Conservation (phyloP, 2,329 filamentous ascomycete genomes). For the Colletotrichum coccodes region DNA sequence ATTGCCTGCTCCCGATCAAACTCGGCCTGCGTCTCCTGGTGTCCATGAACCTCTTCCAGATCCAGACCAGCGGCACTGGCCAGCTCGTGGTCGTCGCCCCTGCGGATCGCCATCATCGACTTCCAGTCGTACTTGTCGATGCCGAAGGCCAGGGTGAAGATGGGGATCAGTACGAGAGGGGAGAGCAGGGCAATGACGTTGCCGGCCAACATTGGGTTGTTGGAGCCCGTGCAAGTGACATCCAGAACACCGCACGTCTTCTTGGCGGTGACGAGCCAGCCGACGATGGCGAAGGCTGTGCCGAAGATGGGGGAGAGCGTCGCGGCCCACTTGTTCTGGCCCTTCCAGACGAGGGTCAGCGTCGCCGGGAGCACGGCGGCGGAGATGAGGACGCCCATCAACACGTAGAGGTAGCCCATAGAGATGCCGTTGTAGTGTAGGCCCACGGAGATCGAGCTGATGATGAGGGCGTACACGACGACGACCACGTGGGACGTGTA, state of each 20-base stretch:
- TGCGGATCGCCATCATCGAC: conserved; percentile 83
- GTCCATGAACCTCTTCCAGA: conserved; percentile 69
- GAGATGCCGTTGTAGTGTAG: conserved; percentile 79
- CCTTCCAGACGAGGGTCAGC: conserved; percentile 82
- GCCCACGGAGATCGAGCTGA: conserved; percentile 82
- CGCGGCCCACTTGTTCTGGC: conserved; percentile 80
- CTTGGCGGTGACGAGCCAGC: conserved; percentile 81
- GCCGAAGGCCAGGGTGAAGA: conserved; percentile 72
- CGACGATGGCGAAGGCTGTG: conserved; percentile 72
- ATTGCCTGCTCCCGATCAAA: conserved; percentile 59
- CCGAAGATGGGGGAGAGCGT: conserved; percentile 75
- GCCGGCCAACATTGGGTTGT: conserved; percentile 87
- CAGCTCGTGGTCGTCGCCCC: conserved; percentile 81
- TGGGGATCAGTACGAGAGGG: conserved; percentile 77
- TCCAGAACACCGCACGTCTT: conserved; percentile 74
- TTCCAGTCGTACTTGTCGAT: conserved; percentile 85
- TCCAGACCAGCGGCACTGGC: conserved; percentile 72
- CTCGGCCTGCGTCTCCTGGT: conserved; percentile 43
- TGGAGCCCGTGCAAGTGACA: conserved; percentile 81
- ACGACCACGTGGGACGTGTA: conserved; percentile 82
- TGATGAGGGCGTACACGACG: conserved; percentile 75
- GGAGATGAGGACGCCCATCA: conserved; percentile 93
- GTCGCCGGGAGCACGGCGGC: conserved; percentile 86
- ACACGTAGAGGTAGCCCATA: conserved; percentile 89
- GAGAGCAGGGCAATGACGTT: conserved; percentile 86